Percentiles rank a stretch among this genome's conserved stretches.
Conservation (phyloP, 495 filamentous ascomycete species). For the Neurospora sp. region DNA sequence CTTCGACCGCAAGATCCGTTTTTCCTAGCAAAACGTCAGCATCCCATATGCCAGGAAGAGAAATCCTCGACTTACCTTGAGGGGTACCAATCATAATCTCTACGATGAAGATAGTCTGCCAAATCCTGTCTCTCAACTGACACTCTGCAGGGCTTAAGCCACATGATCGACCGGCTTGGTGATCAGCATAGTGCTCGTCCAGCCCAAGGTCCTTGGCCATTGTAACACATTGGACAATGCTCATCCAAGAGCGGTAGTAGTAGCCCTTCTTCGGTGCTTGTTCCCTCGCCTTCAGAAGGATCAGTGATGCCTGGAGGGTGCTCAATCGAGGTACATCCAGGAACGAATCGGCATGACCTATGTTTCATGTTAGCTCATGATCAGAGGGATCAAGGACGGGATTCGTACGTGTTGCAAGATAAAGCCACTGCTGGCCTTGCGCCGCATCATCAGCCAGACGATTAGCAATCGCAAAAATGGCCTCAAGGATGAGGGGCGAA, state of each 20-base stretch:
- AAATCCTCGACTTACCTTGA: constrained; percentile 53
- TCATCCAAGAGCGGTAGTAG: constrained; percentile 98
- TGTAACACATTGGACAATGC: constrained; percentile 77
- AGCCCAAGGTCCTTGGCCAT: constrained; percentile 92
- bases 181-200: constrained; percentile 73
- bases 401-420: constrained; percentile 74
- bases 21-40: constrained; percentile 50
- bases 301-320: constrained; percentile 83
- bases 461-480: constrained; percentile 89
- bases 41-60: background rate
- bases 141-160: constrained; percentile 64
- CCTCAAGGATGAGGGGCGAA: constrained; percentile 85
- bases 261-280: constrained; percentile 87
- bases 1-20: constrained; percentile 64
- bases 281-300: constrained; percentile 86
- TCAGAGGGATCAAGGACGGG: background rate
- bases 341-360: constrained; percentile 90
- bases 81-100: constrained; percentile 93
- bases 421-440: constrained; percentile 89
- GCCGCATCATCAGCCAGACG: constrained; percentile 71
- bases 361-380: constrained; percentile 13
- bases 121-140: constrained; percentile 72
- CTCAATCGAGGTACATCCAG: constrained; percentile 90
- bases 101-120: constrained; percentile 79
- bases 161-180: constrained; percentile 61